Evolutionary conservation across 2,329 filamentous ascomycete genomes (phyloP).

Genomic region (Drechslera avenae): DNA sequence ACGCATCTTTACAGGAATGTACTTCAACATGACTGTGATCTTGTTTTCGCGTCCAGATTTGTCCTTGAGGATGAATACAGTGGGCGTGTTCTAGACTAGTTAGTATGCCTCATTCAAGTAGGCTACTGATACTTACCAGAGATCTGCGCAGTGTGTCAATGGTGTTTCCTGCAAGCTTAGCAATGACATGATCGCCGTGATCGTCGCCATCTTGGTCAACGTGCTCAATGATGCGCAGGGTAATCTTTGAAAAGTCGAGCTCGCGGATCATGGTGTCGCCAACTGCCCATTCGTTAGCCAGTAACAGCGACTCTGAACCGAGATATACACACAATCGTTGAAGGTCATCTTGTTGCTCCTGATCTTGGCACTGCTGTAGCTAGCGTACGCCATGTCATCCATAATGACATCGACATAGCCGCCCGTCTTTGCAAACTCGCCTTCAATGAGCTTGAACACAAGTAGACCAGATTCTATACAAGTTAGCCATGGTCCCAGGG

Average conservation of each 20-base stretch:
- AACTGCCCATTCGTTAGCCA: conserved; percentile 53
- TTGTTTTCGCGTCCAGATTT: conserved; percentile 76
- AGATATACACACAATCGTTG: conserved; percentile 69
- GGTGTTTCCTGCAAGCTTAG: conserved; percentile 83
- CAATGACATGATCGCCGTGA: conserved; percentile 74
- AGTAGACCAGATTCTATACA: conserved; percentile 80
- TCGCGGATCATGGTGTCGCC: conserved; percentile 96
- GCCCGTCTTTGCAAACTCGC: conserved; percentile 76
- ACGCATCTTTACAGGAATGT: conserved; percentile 90
- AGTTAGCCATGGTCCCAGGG: conserved; percentile 41
- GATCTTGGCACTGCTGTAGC: conserved; percentile 80
- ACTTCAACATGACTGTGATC: conserved; percentile 90
- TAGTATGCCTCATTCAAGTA: conserved; percentile 13
- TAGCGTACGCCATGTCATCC: conserved; percentile 92
- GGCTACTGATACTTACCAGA: conserved; percentile 62
- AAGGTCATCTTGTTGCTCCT: conserved; percentile 72
- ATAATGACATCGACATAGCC: conserved; percentile 86
- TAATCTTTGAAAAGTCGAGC: conserved; percentile 93
- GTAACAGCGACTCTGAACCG: background rate
- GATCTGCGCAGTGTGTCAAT: conserved; percentile 86
- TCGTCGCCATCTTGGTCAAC: conserved; percentile 73
- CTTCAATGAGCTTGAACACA: conserved; percentile 93
- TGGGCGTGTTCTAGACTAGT: conserved; percentile 77
- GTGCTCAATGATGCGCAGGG: conserved; percentile 82
- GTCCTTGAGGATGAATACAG: conserved; percentile 77